These are phyloP conservation scores for Eutreptiella sp. DNA, from an alignment of 208 protist genomes.

Conservation along the genomic window DNA sequence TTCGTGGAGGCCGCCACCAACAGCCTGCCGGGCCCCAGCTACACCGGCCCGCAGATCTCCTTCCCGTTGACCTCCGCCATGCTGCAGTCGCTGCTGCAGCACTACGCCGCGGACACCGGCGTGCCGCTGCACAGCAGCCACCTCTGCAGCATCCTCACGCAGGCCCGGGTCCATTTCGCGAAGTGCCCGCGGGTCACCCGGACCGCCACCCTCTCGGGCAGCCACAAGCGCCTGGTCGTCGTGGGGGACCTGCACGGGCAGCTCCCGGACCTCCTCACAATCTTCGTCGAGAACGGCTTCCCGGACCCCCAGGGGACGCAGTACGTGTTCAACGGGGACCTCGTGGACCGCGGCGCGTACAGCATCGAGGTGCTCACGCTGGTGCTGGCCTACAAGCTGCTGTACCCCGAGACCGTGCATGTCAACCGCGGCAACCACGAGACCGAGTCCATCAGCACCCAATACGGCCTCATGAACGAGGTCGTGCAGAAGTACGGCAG, in stretches of 20 bases:
- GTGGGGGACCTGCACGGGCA: slow-evolving; percentile 18
- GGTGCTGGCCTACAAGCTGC: slow-evolving; percentile 49
- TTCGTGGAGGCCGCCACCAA: too few relatives aligned
- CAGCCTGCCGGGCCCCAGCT: too few relatives aligned
- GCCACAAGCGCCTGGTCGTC: too few relatives aligned
- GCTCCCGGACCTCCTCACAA: slow-evolving; percentile 8
- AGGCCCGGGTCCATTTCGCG: too few relatives aligned
- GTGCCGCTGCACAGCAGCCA: too few relatives aligned
- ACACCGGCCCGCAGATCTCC: too few relatives aligned
- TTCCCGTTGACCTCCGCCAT: too few relatives aligned
- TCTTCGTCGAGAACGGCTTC: slow-evolving; percentile 10
- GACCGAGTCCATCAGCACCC: slow-evolving; percentile 10
- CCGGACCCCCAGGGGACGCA: slow-evolving; percentile 1
- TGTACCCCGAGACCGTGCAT: slow-evolving; percentile 20
- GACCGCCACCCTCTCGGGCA: too few relatives aligned
- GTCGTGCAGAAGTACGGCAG: slow-evolving; percentile 34
- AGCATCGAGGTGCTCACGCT: slow-evolving; percentile 46
- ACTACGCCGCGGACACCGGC: too few relatives aligned
- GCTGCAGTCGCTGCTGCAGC: too few relatives aligned
- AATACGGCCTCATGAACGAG: slow-evolving; percentile 31
- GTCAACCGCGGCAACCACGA: slow-evolving; percentile 33
- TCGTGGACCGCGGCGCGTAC: slow-evolving; percentile 61
- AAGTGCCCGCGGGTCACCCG: too few relatives aligned
- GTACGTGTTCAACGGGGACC: slow-evolving; percentile 48
- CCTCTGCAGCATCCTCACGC: too few relatives aligned